phyloP scores from a whole-genome alignment of 176 grass and related monocot species.

The Musa beccarii region DNA sequence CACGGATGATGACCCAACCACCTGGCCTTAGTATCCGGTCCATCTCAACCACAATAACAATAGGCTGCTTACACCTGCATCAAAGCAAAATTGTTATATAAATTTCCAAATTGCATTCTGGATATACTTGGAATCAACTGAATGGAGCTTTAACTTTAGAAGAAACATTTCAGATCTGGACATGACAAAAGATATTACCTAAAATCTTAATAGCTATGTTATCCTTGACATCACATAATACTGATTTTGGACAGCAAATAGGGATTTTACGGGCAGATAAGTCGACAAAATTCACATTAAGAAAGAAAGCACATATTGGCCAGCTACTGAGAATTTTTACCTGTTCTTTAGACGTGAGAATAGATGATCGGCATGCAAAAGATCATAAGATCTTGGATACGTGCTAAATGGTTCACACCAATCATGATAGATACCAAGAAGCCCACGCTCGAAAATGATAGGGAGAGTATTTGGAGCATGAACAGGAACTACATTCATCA shows the following conservation, averaged over 20 bases:
- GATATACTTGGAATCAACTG: neutral
- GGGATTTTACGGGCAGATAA: neutral
- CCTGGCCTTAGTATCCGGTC: conserved; percentile 80
- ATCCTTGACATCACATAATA: neutral
- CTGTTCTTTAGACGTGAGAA: conserved; percentile 85
- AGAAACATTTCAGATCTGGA: neutral
- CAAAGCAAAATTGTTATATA: conserved; percentile 6
- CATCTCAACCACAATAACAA: conserved; percentile 80
- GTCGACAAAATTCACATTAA: neutral
- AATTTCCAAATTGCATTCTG: neutral
- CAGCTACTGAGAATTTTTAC: conserved; percentile 10
- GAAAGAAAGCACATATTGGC: neutral
- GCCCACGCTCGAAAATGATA: conserved; percentile 75
- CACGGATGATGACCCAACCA: conserved; percentile 83
- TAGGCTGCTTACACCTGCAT: conserved; percentile 76
- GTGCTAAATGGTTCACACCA: conserved; percentile 97
- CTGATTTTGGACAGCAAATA: neutral
- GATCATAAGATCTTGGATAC: conserved; percentile 93
- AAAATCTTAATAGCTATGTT: neutral
- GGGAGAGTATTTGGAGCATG: conserved; percentile 77
- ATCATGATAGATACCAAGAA: conserved; percentile 81
- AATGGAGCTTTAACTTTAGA: neutral
- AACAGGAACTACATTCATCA: conserved; percentile 87
- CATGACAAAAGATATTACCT: neutral
- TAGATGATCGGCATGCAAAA: conserved; percentile 81